A percentile compares a stretch with the other conserved stretches of the same genome.
Evolutionary conservation across 73 alveolate species (phyloP).

Genomic region (Tetrahymena malaccensis): DNA sequence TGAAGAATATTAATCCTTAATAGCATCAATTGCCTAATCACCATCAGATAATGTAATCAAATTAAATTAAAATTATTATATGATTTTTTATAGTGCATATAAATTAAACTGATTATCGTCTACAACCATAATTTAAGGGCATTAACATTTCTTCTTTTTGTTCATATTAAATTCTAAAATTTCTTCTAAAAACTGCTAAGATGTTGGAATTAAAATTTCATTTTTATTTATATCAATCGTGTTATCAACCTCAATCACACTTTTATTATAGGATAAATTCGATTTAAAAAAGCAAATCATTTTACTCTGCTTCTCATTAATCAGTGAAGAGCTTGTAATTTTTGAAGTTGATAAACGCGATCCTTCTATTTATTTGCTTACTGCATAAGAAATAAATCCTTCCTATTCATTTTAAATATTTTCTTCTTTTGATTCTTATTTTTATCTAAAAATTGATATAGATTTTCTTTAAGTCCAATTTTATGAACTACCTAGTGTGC

Average conservation of each 20-base stretch:
- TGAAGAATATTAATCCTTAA: background rate
- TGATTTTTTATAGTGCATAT: background rate
- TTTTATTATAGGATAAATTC: background rate
- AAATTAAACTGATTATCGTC: background rate
- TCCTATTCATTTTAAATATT: background rate
- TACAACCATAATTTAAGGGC: background rate
- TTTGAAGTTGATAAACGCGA: background rate
- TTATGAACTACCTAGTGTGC: background rate
- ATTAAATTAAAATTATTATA: background rate
- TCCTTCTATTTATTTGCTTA: background rate
- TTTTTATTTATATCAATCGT: background rate
- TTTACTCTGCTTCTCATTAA: background rate
- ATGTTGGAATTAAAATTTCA: background rate
- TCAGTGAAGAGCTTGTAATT: background rate
- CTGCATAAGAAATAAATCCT: background rate
- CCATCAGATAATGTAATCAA: background rate
- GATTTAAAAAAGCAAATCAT: background rate
- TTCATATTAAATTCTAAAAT: background rate
- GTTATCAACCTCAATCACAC: background rate
- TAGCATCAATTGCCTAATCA: background rate
- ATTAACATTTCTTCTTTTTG: background rate
- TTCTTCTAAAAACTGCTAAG: background rate
- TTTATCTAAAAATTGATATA: background rate
- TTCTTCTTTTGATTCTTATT: background rate
- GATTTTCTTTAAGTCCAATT: background rate